A percentile compares a stretch with the other conserved stretches of the same genome.
phyloP scores from a whole-genome alignment of 2,329 filamentous ascomycete genomes.

The Orbilia blumenaviensis region DNA sequence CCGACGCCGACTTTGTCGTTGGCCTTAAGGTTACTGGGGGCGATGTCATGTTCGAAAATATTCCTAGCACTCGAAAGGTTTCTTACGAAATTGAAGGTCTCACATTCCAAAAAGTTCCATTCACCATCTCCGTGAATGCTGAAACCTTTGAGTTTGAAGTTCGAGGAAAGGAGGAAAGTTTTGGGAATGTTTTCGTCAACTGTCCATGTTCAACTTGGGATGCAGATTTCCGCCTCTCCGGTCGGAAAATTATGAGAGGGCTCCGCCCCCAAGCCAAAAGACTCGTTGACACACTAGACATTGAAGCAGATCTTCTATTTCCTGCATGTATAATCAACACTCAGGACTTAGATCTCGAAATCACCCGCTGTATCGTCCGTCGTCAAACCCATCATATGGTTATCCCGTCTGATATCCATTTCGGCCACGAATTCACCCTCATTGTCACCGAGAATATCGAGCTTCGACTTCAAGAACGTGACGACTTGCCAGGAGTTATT shows the following conservation, averaged over 20 bases:
- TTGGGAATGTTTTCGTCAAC: conserved; percentile 55
- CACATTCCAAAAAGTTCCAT: conserved; percentile 45
- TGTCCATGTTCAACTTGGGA: conserved; percentile 52
- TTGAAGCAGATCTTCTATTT: conserved; percentile 20
- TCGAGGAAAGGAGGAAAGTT: conserved; percentile 52
- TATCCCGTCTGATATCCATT: conserved; percentile 31
- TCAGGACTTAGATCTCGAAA: conserved; percentile 16
- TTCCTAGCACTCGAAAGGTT: conserved; percentile 25
- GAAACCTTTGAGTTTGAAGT: conserved; percentile 55
- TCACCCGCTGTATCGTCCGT: conserved; percentile 14
- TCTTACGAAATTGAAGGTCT: conserved; percentile 42
- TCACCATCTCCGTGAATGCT: conserved; percentile 50
- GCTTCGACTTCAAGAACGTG: conserved; percentile 25
- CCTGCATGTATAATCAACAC: conserved; percentile 26
- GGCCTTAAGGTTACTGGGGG: conserved; percentile 50
- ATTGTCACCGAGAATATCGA: conserved; percentile 47
- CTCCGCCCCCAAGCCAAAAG: conserved; percentile 20
- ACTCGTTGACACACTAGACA: conserved; percentile 32
- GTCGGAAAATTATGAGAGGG: conserved; percentile 15
- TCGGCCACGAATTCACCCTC: conserved; percentile 47
- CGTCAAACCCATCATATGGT: conserved; percentile 45
- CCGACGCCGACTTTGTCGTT: conserved; percentile 50
- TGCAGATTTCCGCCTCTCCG: conserved; percentile 43
- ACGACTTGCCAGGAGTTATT: conserved; percentile 15
- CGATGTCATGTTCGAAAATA: conserved; percentile 61